Base-by-base conservation (phyloP, 345 rosid species). In the Kernera saxatilis region DNA sequence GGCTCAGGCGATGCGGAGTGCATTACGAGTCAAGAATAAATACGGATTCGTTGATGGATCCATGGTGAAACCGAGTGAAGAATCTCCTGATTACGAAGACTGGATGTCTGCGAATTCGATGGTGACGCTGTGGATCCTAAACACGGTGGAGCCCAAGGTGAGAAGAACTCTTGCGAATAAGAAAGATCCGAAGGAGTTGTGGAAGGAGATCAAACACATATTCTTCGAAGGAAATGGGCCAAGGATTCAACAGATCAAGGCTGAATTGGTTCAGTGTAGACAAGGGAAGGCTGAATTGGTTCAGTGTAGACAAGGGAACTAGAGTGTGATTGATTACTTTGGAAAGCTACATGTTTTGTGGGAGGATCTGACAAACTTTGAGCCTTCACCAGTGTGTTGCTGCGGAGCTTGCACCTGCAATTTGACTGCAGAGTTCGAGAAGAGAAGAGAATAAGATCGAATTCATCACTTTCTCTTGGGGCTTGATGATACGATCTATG, bases 281-380 rank as follows among this genome's bases (percentile, higher is more conserved):
- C 45, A 41, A n/a, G 45, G 45, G 0, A 41, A 41, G 2, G 45
- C 19, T 5, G 45, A 41, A 6, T n/a, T 41, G 8, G 19, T 8
- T 5, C 8, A n/a, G 1, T n/a, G 19, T 0, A 1, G 19, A 5
- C 45, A 41, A n/a, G 45, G 45, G 0, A 41, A 41, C 1, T 2
- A 1, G 7, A 41, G 45, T 41, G 45, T 41, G 17, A 41, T 41
- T 5, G 8, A 41, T 2, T 52, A 74, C 6, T 48, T 3, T 9
- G 53, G 53, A 0, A 18, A 51, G 40, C 85, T 86, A 71, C 77
- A 77, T 30, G 45, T 61, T 14, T 11, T 25, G 64, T 4, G 53
- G 53, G 14, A 22, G 5, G 53, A 48, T 48, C 26, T 43, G 2
- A 4, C 7, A 2, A 43, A 43, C 19, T 14, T 3, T 3, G 18